Percentiles rank a stretch among this genome's conserved stretches.
These are phyloP conservation scores for Fusarium sp. DNA, from an alignment of 2,329 filamentous ascomycete genomes.

Conservation along the genomic window DNA sequence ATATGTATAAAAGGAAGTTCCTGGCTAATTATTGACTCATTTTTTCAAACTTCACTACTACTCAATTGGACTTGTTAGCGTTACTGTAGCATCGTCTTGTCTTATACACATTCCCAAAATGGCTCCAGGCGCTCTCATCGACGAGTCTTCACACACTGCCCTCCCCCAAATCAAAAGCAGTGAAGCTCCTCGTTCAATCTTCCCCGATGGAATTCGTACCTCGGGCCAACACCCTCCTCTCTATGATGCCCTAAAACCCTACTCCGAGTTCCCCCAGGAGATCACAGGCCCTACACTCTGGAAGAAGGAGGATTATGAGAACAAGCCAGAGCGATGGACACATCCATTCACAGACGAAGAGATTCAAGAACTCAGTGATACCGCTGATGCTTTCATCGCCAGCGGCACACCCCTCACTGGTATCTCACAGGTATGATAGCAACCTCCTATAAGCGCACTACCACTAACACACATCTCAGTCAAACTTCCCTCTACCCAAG, in stretches of 20 bases:
- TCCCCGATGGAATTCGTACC: conserved; percentile 64
- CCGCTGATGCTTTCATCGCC: conserved; percentile 77
- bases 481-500: conserved; percentile 60
- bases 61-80: conserved; percentile 10
- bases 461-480: conserved; percentile 43
- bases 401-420: conserved; percentile 76
- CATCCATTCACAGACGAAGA: conserved; percentile 77
- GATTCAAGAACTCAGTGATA: conserved; percentile 73
- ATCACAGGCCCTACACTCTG: conserved; percentile 82
- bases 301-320: conserved; percentile 74
- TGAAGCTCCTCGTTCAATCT: conserved; percentile 51
- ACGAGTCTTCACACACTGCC: conserved; percentile 31
- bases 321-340: conserved; percentile 78
- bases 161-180: conserved; percentile 44
- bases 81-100: background rate
- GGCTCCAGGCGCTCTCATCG: conserved; percentile 47
- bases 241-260: conserved; percentile 73
- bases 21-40: background rate
- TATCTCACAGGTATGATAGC: conserved; percentile 60
- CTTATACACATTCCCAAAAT: conserved; percentile 23
- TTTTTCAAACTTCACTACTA: conserved; percentile 4
- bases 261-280: conserved; percentile 76
- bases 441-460: no score
- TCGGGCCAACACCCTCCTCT: conserved; percentile 81
- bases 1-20: conserved; percentile 33